phyloP scores from a whole-genome alignment of 2,329 filamentous ascomycete genomes.

The Ceratocystis variospora region DNA sequence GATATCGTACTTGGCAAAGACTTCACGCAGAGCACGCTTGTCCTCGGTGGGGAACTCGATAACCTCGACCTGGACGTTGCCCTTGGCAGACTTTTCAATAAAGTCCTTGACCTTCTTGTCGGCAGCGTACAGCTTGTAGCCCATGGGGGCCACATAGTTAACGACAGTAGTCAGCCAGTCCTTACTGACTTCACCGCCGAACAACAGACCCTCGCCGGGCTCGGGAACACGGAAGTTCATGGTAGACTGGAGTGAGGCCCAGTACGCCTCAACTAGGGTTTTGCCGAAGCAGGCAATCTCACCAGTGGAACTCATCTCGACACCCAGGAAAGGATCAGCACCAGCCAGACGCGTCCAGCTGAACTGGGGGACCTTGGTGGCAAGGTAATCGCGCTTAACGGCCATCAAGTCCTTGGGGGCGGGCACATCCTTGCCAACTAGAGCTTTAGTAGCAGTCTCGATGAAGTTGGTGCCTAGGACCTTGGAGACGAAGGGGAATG shows the following conservation, averaged over 20 bases:
- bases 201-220: constrained; percentile 85
- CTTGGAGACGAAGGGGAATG: constrained; percentile 97
- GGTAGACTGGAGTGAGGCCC: constrained; percentile 85
- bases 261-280: constrained; percentile 92
- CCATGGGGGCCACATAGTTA: constrained; percentile 73
- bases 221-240: constrained; percentile 93
- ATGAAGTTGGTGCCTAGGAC: constrained; percentile 95
- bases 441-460: constrained; percentile 82
- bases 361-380: constrained; percentile 97
- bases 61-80: constrained; percentile 60
- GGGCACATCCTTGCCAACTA: constrained; percentile 73
- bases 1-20: constrained; percentile 95
- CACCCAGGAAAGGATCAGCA: constrained; percentile 91
- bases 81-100: constrained; percentile 58
- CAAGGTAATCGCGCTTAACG: constrained; percentile 77
- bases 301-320: constrained; percentile 93
- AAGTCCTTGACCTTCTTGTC: constrained; percentile 68
- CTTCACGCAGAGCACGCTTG: constrained; percentile 85
- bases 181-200: constrained; percentile 69
- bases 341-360: constrained; percentile 96
- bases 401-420: constrained; percentile 79
- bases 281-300: constrained; percentile 99
- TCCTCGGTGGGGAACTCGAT: constrained; percentile 96
- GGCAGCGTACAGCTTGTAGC: constrained; percentile 88
- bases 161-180: constrained; percentile 64